phyloP scores from a whole-genome alignment of 2,329 filamentous ascomycete genomes.

The Aspergillus unguis region DNA sequence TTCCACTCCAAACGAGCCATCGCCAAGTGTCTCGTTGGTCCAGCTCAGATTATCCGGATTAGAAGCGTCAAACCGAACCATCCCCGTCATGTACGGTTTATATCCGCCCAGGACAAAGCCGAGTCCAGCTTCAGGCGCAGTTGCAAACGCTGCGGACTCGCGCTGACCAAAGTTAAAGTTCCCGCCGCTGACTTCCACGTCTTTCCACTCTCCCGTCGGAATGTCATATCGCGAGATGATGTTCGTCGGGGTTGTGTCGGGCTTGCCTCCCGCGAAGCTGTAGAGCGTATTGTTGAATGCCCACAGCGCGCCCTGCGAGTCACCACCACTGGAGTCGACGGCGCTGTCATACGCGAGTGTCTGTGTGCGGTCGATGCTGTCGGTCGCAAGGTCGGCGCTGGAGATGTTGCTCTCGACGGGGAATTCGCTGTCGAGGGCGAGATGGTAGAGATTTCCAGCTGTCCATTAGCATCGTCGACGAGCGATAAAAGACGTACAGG shows the following conservation, averaged over 20 bases:
- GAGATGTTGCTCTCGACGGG: background rate
- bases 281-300: background rate
- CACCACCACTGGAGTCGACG: background rate
- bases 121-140: background rate
- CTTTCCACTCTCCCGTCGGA: background rate
- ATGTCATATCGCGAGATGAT: background rate
- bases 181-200: background rate
- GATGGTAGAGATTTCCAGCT: background rate
- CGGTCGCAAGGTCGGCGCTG: background rate
- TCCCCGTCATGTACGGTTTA: background rate
- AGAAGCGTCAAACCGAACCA: background rate
- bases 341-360: background rate
- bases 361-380: background rate
- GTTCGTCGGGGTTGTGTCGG: background rate
- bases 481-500: background rate
- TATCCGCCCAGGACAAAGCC: background rate
- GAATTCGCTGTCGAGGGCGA: background rate
- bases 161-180: background rate
- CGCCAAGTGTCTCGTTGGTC: background rate
- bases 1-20: background rate
- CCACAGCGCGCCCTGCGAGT: background rate
- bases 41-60: background rate
- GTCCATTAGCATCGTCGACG: background rate
- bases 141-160: background rate
- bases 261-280: background rate